phyloP scores from a whole-genome alignment of 768 basidiomycete genomes.

The Cystobasidium tubakii region DNA sequence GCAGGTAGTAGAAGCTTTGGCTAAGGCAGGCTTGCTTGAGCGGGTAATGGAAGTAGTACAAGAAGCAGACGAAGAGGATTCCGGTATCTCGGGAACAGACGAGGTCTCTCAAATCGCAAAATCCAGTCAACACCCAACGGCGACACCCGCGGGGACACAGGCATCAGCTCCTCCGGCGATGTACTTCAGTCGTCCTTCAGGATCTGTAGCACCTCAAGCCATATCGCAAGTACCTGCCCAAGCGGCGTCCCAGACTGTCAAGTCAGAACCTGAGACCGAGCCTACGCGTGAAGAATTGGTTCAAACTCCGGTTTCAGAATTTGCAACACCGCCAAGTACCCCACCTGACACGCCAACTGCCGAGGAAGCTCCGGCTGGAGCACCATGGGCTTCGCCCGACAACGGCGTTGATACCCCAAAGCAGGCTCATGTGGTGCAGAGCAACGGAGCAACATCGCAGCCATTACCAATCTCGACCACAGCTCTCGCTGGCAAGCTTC shows the following conservation, averaged over 20 bases:
- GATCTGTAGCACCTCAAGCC: background rate
- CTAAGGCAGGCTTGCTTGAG: constrained; percentile 31
- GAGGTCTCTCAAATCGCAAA: background rate
- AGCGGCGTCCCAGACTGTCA: background rate
- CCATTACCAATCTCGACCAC: no score
- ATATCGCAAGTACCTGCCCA: background rate
- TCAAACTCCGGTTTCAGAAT: constrained; percentile 13
- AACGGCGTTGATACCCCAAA: background rate
- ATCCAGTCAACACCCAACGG: background rate
- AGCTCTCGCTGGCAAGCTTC: background rate
- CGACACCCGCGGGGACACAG: background rate
- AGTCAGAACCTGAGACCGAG: background rate
- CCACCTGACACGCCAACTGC: constrained; percentile 18
- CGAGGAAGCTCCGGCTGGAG: background rate
- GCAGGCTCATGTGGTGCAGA: background rate
- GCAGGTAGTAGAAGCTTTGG: constrained; percentile 27
- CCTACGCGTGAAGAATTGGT: constrained; percentile 11
- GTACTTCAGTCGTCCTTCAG: background rate
- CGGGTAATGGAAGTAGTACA: constrained; percentile 29
- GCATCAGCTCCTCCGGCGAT: background rate
- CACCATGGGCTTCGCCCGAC: background rate
- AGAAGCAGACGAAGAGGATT: constrained; percentile 29
- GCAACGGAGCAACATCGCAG: no score
- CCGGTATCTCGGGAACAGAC: background rate
- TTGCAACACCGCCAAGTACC: constrained; percentile 6